Evolutionary conservation across 1,284 basidiomycete genomes (phyloP), one percentile per base, ranked within the genome.

Genomic region (Gymnopus androsaceus): DNA sequence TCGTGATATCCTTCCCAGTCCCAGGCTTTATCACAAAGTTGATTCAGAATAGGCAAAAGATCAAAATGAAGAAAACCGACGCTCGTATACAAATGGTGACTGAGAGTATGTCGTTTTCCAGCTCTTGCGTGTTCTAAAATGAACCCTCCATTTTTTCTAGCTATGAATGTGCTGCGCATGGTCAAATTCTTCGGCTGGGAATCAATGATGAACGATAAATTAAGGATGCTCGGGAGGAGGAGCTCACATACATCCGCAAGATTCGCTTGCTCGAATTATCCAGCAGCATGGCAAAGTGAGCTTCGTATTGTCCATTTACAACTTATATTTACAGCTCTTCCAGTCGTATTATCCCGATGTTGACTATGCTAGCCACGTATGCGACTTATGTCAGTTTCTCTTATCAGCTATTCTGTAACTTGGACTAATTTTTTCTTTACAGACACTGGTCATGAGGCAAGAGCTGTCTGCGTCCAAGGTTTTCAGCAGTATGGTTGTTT

Each of bases 151-250:
- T n/a, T n/a, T n/a, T n/a, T n/a, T 38, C 1, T 46, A 80, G 77
- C 72, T 6, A 70, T 81, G 70, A 79, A 70, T 59, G 72, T 81
- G 6, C 60, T 83, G n/a, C 72, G 84, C 19, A 86, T 87, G 79
- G 72, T 87, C 66, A 90, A 90, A 68, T 77, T 88, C 61, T 89
- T 90, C 61, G 87, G 82, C 3, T 88, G 86, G 86, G 85, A 88
- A 62, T 69, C 68, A n/a, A 77, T 79, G 58, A 80, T 85, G 69
- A 73, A 76, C 36, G 67, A 74, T 15, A 71, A 30, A 76, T 88
- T 25, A 68, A 74, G 31, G 75, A 74, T n/a, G 81, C 79, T 72
- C 71, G 81, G 28, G 81, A 85, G 53, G 74, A 76, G 4, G 87
- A 90, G 68, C 68, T 90, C 12, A 59, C 61, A 0, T 78, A 71